Conservation (phyloP, 2,329 filamentous ascomycete genomes). For the Davidsoniella neocaledoniae region DNA sequence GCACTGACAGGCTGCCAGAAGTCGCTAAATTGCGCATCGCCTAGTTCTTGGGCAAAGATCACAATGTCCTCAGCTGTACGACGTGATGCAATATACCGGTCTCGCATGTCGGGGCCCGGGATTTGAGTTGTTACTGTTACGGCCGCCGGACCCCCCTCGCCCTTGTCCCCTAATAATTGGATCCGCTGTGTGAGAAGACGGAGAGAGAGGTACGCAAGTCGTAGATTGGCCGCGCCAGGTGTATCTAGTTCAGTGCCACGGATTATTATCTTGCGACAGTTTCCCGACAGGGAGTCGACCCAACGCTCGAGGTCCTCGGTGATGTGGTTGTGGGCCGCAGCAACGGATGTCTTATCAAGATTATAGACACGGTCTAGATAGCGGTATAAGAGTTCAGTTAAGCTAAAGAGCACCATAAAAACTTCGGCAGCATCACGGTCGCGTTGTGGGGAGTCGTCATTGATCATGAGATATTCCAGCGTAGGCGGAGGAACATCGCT, state of each 20-base stretch:
- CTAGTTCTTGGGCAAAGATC: conserved; percentile 28
- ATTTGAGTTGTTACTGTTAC: conserved; percentile 13
- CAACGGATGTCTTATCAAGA: conserved; percentile 16
- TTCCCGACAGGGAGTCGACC: conserved; percentile 25
- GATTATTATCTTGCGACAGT: conserved; percentile 24
- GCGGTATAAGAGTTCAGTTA: conserved; percentile 27
- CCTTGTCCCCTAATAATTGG: conserved; percentile 18
- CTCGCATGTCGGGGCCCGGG: conserved; percentile 4
- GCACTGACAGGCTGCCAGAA: conserved; percentile 34
- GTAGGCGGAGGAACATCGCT: conserved; percentile 31
- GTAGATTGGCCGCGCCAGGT: conserved; percentile 32
- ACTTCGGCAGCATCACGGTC: conserved; percentile 19
- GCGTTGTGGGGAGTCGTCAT: conserved; percentile 12
- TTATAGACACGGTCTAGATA: conserved; percentile 15
- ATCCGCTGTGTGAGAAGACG: conserved; percentile 31
- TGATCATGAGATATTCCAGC: conserved; percentile 20
- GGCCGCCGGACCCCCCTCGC: background rate
- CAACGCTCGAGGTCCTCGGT: conserved; percentile 24
- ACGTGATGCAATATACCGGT: conserved; percentile 25
- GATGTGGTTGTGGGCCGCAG: conserved; percentile 14
- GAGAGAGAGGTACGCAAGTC: conserved; percentile 32
- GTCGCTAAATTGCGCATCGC: conserved; percentile 25
- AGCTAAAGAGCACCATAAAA: conserved; percentile 27
- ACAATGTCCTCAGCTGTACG: conserved; percentile 32
- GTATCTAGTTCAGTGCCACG: conserved; percentile 25